These are phyloP conservation scores for Leccinum aurantiacum DNA, from an alignment of 768 basidiomycete species.

Conservation along the genomic window DNA sequence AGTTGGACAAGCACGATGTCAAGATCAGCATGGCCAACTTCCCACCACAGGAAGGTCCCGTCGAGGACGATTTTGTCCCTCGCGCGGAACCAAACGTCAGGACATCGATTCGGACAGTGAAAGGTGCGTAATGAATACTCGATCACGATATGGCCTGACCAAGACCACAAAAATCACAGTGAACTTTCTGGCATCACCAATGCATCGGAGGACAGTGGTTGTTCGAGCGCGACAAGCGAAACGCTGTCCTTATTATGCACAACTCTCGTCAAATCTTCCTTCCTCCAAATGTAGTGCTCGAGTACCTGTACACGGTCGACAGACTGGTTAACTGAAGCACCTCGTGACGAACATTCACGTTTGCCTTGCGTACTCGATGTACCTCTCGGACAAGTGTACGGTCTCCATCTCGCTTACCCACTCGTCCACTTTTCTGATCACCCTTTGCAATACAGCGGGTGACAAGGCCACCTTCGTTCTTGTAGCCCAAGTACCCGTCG, in stretches of 20 bases:
- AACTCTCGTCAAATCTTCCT: slow-evolving; percentile 25
- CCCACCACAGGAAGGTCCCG: slow-evolving; percentile 16
- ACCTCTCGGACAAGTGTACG: slow-evolving; percentile 30
- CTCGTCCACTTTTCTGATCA: background rate
- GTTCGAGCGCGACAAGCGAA: slow-evolving; percentile 29
- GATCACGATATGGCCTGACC: background rate
- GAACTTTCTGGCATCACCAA: slow-evolving; percentile 20
- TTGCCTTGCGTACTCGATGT: slow-evolving; percentile 36
- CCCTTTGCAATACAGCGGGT: slow-evolving; percentile 11
- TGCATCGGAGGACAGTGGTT: slow-evolving; percentile 30
- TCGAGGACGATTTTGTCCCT: slow-evolving; percentile 20
- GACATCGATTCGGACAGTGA: slow-evolving; percentile 15
- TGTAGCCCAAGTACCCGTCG: slow-evolving; percentile 12
- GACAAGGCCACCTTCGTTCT: slow-evolving; percentile 25
- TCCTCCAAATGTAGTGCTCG: slow-evolving; percentile 24
- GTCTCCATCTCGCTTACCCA: background rate
- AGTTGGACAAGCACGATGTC: slow-evolving; percentile 13
- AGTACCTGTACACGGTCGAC: slow-evolving; percentile 26
- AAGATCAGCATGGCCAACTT: slow-evolving; percentile 17
- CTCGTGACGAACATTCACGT: slow-evolving; percentile 33
- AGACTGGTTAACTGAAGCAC: slow-evolving; percentile 26
- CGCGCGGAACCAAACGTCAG: slow-evolving; percentile 16
- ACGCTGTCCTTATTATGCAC: slow-evolving; percentile 35
- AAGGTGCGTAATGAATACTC: slow-evolving; percentile 15
- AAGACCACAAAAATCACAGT: slow-evolving; percentile 1